Evolutionary conservation across 805 yeast genomes (phyloP).

Genomic region (Sugiyamaella smithiae): DNA sequence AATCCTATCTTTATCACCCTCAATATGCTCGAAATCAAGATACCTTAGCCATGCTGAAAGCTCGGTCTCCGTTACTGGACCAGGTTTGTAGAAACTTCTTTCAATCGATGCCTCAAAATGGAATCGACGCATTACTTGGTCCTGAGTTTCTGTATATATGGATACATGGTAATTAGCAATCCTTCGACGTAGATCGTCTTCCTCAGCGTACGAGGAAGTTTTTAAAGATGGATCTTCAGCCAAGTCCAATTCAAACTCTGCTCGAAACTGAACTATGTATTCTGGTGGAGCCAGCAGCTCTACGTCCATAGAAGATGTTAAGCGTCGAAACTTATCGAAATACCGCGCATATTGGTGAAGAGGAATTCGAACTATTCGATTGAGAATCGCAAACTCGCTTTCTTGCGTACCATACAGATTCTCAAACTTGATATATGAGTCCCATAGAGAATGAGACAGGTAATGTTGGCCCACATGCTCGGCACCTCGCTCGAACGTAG

Average conservation of each 20-base stretch:
- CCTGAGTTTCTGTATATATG: conserved; percentile 48
- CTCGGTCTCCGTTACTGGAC: conserved; percentile 44
- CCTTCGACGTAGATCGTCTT: conserved; percentile 40
- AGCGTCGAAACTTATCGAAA: conserved; percentile 44
- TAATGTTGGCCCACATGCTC: conserved; percentile 64
- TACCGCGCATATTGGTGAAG: conserved; percentile 84
- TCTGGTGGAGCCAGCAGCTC: conserved; percentile 34
- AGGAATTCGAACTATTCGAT: conserved; percentile 47
- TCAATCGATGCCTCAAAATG: conserved; percentile 62
- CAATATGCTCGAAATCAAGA: conserved; percentile 49
- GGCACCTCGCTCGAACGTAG: conserved; percentile 48
- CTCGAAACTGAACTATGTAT: conserved; percentile 33
- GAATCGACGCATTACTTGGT: conserved; percentile 62
- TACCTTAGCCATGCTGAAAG: conserved; percentile 60
- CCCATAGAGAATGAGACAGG: conserved; percentile 81
- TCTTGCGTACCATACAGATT: conserved; percentile 38
- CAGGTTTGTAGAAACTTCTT: conserved; percentile 54
- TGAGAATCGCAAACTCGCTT: conserved; percentile 44
- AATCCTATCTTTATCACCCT: conserved; percentile 32
- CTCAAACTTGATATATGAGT: conserved; percentile 64
- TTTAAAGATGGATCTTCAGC: conserved; percentile 13
- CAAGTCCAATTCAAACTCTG: conserved; percentile 22
- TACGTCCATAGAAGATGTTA: conserved; percentile 34
- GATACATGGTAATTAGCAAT: conserved; percentile 45
- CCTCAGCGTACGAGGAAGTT: conserved; percentile 23